Conservation (phyloP, 1,139 yeast genomes). For the Yamadazyma mexicana region DNA sequence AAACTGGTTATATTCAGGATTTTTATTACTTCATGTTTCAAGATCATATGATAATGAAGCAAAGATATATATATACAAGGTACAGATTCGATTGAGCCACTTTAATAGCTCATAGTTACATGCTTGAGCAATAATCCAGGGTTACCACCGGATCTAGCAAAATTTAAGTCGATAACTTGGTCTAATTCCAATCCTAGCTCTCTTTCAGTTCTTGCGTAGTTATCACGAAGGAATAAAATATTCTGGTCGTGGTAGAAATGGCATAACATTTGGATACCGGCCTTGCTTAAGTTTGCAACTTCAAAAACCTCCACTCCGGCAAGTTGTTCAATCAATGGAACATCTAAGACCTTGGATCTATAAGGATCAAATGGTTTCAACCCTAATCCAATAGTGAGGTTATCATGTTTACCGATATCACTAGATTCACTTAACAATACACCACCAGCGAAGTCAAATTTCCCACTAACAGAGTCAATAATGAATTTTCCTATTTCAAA, state of each 20-base stretch:
- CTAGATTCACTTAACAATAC: conserved; percentile 62
- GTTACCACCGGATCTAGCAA: conserved; percentile 76
- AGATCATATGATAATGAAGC: background rate
- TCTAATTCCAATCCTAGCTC: conserved; percentile 28
- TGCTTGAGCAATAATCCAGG: conserved; percentile 64
- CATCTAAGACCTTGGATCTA: conserved; percentile 52
- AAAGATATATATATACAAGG: background rate
- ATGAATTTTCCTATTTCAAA: conserved; percentile 69
- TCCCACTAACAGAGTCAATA: conserved; percentile 58
- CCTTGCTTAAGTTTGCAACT: conserved; percentile 52
- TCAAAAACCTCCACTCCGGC: conserved; percentile 49
- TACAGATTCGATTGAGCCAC: background rate
- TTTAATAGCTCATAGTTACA: conserved; percentile 27
- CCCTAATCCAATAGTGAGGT: conserved; percentile 64
- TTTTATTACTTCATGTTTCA: background rate
- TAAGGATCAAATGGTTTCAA: conserved; percentile 58
- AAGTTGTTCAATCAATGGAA: conserved; percentile 48
- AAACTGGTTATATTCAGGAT: background rate
- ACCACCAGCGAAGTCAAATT: conserved; percentile 56
- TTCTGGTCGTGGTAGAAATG: conserved; percentile 57
- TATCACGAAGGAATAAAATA: conserved; percentile 45
- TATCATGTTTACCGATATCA: conserved; percentile 27
- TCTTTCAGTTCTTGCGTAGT: conserved; percentile 33
- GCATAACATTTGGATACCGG: conserved; percentile 55
- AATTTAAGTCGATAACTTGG: conserved; percentile 50